Evolutionary conservation across 352 stramenopile genomes (phyloP), one percentile per base, ranked within the genome.

Genomic region (Phytophthora capsici): DNA sequence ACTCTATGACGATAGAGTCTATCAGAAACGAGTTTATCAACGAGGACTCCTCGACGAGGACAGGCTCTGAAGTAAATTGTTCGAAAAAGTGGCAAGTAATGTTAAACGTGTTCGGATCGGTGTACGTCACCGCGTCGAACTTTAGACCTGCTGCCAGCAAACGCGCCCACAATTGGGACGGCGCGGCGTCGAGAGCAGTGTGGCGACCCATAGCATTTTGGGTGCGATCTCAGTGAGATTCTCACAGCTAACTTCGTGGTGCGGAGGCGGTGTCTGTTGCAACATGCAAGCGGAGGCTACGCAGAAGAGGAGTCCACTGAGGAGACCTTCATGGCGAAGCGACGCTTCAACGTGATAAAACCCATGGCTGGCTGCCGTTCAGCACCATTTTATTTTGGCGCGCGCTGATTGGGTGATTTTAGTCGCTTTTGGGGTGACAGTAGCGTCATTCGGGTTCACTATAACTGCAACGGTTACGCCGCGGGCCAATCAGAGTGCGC

Each of bases 331-430:
- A 10, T 32, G 28, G 38, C 19, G 55, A 40, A 53, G 16, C 45
- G 43, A 12, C 45, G 44, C 43, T 66, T 56, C 41, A 57, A 71
- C 32, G 32, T 65, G 17, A 22, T 47, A 53, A 66, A 37, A 52
- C 36, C 32, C 48, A 46, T 30, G 49, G 34, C 20, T 19, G 48
- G 62, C 55, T 53, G 34, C 38, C 13, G 14, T 52, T 70, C 62
- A 70, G 56, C 23, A 22, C 28, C n/a, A 57, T 67, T 73, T 77
- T 77, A 73, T 64, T 19, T 8, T 14, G 9, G 22, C 37, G 26
- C 36, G 14, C 25, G 25, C 36, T 63, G 53, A 77, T 77, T 77
- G 69, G 69, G 28, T 13, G 23, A 20, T 16, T 30, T 38, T 32
- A 26, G 25, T 45, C 36, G 23, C 36, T 43, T 40, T 43, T 13